Percentiles rank a stretch among this genome's conserved stretches.
Conservation (phyloP, 305 asterid species). For the Rubia peregrina region DNA sequence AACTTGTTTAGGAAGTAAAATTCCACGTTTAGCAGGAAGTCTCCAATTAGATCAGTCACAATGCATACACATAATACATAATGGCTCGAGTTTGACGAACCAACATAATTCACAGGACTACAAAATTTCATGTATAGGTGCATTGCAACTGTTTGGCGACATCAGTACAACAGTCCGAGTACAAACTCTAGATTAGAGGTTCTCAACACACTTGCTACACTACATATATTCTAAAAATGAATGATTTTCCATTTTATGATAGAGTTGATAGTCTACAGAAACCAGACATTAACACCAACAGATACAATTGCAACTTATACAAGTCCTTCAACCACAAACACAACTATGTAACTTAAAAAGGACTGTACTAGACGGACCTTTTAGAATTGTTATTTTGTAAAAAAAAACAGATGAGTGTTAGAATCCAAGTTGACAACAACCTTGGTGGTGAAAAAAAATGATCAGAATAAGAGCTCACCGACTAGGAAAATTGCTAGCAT, state of each 20-base stretch:
- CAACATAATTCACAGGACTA: background rate
- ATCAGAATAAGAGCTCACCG: constrained; percentile 34
- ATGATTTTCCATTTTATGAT: background rate
- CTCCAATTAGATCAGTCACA: background rate
- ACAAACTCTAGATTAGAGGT: background rate
- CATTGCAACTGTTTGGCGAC: background rate
- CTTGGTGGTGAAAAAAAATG: background rate
- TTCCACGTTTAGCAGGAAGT: background rate
- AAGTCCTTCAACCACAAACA: background rate
- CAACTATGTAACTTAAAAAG: background rate
- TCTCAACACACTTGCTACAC: background rate
- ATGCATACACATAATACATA: background rate
- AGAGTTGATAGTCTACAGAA: background rate
- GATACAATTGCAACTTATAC: background rate
- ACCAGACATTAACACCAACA: background rate
- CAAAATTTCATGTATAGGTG: background rate
- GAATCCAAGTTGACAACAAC: background rate
- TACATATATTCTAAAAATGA: background rate
- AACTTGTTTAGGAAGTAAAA: background rate
- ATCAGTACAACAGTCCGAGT: background rate
- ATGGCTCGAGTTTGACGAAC: background rate
- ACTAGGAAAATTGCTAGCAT: constrained; percentile 53
- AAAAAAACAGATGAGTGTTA: background rate
- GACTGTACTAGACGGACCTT: background rate
- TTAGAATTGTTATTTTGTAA: background rate